phyloP scores from a whole-genome alignment of 371 early-diverging fungal species.

The Coemansia sp. region DNA sequence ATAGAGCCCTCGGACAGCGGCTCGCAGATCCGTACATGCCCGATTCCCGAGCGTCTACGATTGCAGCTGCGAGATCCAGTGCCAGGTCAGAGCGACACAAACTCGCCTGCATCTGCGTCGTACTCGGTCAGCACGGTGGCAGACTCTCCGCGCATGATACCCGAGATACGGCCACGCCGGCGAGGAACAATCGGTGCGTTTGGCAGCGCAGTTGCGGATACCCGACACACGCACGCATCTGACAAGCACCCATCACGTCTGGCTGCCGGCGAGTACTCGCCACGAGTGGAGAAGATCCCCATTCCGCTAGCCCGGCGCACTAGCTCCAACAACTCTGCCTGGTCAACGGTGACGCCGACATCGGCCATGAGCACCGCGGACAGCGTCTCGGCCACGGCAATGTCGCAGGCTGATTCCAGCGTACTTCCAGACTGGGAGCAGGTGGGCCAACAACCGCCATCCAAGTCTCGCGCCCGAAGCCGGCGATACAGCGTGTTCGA shows the following conservation, averaged over 20 bases:
- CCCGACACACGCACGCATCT: neutral
- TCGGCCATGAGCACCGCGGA: constrained; percentile 12
- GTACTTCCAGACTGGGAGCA: constrained; percentile 38
- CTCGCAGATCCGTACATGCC: constrained; percentile 42
- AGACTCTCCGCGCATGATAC: constrained; percentile 23
- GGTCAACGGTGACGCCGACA: constrained; percentile 41
- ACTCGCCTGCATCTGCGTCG: constrained; percentile 13
- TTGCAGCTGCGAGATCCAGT: constrained; percentile 19
- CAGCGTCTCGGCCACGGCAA: neutral
- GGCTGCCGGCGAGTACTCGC: constrained; percentile 2
- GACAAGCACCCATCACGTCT: constrained; percentile 1
- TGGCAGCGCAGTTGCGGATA: neutral
- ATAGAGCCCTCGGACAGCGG: neutral
- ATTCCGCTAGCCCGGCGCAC: constrained; percentile 24
- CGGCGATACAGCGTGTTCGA: constrained; percentile 49
- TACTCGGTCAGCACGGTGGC: constrained; percentile 14
- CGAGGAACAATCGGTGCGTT: constrained; percentile 24
- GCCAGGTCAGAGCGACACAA: constrained; percentile 5
- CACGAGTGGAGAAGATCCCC: constrained; percentile 1
- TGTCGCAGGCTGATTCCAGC: constrained; percentile 1
- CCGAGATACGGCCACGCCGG: constrained; percentile 16
- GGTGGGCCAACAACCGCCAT: constrained; percentile 7
- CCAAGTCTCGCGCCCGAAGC: constrained; percentile 13
- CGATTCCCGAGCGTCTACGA: constrained; percentile 40
- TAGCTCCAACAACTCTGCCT: constrained; percentile 38